phyloP scores from a whole-genome alignment of 73 alveolate species.

The Breviolum minutum region DNA sequence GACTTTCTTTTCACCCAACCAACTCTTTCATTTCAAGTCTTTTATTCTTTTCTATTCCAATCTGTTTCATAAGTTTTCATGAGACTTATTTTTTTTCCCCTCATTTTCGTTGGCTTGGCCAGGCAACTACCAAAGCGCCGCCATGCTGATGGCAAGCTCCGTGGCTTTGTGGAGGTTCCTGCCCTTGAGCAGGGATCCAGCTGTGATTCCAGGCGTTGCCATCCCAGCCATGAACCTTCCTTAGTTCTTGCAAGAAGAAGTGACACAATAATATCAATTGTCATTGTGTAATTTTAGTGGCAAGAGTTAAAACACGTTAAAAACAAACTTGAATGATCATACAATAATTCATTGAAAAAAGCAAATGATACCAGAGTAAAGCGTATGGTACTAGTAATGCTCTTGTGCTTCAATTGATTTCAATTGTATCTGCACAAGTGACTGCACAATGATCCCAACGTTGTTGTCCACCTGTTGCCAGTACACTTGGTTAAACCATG shows the following conservation, averaged over 20 bases:
- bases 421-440: too few species aligned
- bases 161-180: slow-evolving; percentile 7
- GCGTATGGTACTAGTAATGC: too few species aligned
- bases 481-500: too few species aligned
- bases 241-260: not conserved
- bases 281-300: not conserved
- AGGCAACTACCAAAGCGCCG: slow-evolving; percentile 63
- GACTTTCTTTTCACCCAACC: not conserved
- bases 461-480: too few species aligned
- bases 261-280: not conserved
- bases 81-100: too few species aligned
- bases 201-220: slow-evolving; percentile 86
- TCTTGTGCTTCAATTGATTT: too few species aligned
- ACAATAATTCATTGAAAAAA: too few species aligned
- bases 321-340: not conserved
- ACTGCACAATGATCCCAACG: too few species aligned
- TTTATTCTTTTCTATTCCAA: not conserved
- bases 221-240: slow-evolving; percentile 86
- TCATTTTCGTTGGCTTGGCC: not conserved
- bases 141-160: slow-evolving; percentile 75
- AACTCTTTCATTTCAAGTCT: not conserved
- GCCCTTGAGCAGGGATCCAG: slow-evolving; percentile 46
- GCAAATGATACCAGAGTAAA: too few species aligned
- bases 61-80: too few species aligned
- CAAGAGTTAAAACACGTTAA: not conserved